A percentile compares a stretch with the other conserved stretches of the same genome.
Evolutionary conservation across 2,329 filamentous ascomycete species (phyloP).

Genomic region (Epichloe baconii): DNA sequence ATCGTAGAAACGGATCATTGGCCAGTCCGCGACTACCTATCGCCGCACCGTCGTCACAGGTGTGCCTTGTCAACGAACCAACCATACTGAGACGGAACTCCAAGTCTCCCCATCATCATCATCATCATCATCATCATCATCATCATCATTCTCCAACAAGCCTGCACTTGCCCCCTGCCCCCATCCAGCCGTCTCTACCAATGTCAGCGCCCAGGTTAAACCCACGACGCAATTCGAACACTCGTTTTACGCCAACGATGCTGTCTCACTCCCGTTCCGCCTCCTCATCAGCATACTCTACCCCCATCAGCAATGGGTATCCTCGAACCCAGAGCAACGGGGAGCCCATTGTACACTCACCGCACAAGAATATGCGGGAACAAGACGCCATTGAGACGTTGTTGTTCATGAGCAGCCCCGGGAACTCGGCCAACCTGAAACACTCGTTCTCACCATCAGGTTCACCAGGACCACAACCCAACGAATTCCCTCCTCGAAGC

Average conservation of each 20-base stretch:
- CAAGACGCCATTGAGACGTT: conserved; percentile 72
- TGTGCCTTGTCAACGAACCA: conserved; percentile 11
- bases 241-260: conserved; percentile 35
- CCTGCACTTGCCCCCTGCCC: conserved; percentile 40
- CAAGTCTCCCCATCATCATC: conserved; percentile 25
- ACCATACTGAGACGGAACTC: conserved; percentile 15
- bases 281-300: conserved; percentile 29
- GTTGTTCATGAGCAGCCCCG: conserved; percentile 70
- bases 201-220: conserved; percentile 21
- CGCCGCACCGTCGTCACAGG: conserved; percentile 19
- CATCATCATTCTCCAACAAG: conserved; percentile 18
- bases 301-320: conserved; percentile 15
- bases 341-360: conserved; percentile 1
- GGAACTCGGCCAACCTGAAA: conserved; percentile 53
- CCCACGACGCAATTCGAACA: conserved; percentile 37
- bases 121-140: conserved; percentile 20
- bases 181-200: conserved; percentile 36
- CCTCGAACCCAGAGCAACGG: conserved; percentile 23
- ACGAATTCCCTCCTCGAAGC: conserved; percentile 6
- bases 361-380: conserved; percentile 31
- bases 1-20: conserved; percentile 36
- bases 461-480: conserved; percentile 19
- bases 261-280: conserved; percentile 35
- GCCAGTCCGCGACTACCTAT: conserved; percentile 38
- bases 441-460: conserved; percentile 35